A percentile compares a stretch with the other conserved stretches of the same genome.
These are phyloP conservation scores for Anastatica hierochuntica DNA, from an alignment of 345 rosid species.

Conservation along the genomic window DNA sequence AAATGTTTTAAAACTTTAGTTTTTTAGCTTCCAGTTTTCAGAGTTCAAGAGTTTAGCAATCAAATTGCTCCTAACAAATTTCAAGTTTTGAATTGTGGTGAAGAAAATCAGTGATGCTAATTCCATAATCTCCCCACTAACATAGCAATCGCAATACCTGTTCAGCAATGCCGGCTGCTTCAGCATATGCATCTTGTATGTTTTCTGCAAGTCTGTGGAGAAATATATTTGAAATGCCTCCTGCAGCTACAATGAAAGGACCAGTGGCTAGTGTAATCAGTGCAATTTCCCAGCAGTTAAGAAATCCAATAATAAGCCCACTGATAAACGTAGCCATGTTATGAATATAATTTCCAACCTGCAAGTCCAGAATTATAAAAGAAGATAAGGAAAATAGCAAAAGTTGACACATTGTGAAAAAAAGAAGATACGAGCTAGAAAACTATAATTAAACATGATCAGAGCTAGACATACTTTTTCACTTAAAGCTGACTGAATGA, in stretches of 20 bases:
- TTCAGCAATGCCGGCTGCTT: constrained; percentile 93
- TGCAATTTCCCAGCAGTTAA: constrained; percentile 97
- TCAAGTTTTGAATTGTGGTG: too few species aligned
- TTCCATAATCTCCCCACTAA: neutral
- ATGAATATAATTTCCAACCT: constrained; percentile 99
- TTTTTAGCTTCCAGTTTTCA: too few species aligned
- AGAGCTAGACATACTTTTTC: constrained; percentile 62
- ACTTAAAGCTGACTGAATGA: constrained; percentile 97
- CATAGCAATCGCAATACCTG: constrained; percentile 48
- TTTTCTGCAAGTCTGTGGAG: constrained; percentile 98
- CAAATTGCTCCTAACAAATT: neutral
- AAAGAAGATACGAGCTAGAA: neutral
- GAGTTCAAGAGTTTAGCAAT: neutral
- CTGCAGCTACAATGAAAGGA: constrained; percentile 99
- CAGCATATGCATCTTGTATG: constrained; percentile 98
- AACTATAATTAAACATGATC: constrained; percentile 16
- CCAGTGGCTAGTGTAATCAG: constrained; percentile 91
- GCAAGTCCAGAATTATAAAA: constrained; percentile 26
- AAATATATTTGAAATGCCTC: constrained; percentile 95
- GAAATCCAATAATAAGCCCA: constrained; percentile 78
- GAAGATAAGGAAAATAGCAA: too few species aligned
- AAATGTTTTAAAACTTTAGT: too few species aligned
- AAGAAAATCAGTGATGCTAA: neutral
- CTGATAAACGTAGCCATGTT: constrained; percentile 98
- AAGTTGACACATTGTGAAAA: constrained; percentile 3